Percentiles rank a stretch among this genome's conserved stretches.
Conservation (phyloP, 495 filamentous ascomycete species). For the Hypoxylon fuscum region DNA sequence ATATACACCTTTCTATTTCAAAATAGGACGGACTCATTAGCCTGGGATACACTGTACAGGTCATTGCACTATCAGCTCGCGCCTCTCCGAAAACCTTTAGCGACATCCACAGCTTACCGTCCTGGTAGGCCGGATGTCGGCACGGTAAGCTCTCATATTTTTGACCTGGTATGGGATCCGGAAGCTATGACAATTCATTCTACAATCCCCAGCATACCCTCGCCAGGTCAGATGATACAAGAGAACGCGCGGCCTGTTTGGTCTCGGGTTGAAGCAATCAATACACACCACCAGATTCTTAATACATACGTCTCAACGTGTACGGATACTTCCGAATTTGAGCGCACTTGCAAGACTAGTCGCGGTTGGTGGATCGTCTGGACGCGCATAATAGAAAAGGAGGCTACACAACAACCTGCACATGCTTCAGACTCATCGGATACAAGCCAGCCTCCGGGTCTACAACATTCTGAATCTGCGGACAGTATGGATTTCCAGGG, state of each 20-base stretch:
- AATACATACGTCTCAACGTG: constrained; percentile 74
- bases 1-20: constrained; percentile 92
- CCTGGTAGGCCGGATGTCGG: constrained; percentile 54
- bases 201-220: constrained; percentile 90
- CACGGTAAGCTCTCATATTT: constrained; percentile 64
- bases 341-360: constrained; percentile 90
- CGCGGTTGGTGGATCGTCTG: constrained; percentile 98
- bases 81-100: constrained; percentile 77
- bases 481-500: constrained; percentile 41
- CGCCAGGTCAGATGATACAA: constrained; percentile 51
- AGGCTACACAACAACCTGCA: constrained; percentile 9
- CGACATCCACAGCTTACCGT: constrained; percentile 68
- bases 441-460: constrained; percentile 27
- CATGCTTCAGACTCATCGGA: constrained; percentile 27
- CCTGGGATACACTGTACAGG: constrained; percentile 76
- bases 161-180: constrained; percentile 89
- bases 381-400: constrained; percentile 71
- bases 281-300: constrained; percentile 86
- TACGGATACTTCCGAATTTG: constrained; percentile 67
- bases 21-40: constrained; percentile 70
- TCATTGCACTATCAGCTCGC: constrained; percentile 82
- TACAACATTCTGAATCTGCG: constrained; percentile 28
- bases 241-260: constrained; percentile 54
- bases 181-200: constrained; percentile 77
- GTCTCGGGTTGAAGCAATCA: constrained; percentile 89